Evolutionary conservation across 2,329 filamentous ascomycete species (phyloP).

Genomic region (Aureobasidium vineae): DNA sequence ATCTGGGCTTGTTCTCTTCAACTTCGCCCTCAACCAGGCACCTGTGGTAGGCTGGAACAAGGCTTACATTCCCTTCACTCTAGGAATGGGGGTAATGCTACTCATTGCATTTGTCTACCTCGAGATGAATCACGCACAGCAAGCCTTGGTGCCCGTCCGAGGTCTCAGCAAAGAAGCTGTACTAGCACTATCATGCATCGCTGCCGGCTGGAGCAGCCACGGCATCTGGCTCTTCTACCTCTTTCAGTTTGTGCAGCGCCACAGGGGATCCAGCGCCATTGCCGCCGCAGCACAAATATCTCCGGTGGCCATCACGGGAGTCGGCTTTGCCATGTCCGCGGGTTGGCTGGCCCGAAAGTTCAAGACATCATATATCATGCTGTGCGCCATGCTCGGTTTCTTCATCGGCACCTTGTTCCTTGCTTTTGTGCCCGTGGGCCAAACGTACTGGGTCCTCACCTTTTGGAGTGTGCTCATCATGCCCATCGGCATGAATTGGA

Average conservation of each 20-base stretch:
- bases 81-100: constrained; percentile 36
- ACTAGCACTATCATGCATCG: constrained; percentile 36
- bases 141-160: constrained; percentile 34
- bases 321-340: constrained; percentile 45
- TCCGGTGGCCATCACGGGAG: constrained; percentile 46
- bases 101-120: constrained; percentile 36
- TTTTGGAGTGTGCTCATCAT: constrained; percentile 59
- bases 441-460: constrained; percentile 61
- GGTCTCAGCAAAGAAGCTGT: constrained; percentile 33
- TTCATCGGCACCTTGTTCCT: constrained; percentile 40
- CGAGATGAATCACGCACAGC: constrained; percentile 32
- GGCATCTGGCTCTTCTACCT: constrained; percentile 35
- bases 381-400: constrained; percentile 41
- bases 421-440: constrained; percentile 48
- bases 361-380: constrained; percentile 34
- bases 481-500: constrained; percentile 64
- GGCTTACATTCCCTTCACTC: constrained; percentile 35
- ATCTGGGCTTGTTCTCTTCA: constrained; percentile 36
- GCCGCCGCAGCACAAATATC: constrained; percentile 36
- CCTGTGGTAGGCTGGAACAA: constrained; percentile 37
- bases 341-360: constrained; percentile 31
- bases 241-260: constrained; percentile 27
- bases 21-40: constrained; percentile 38
- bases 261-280: constrained; percentile 15
- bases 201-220: constrained; percentile 38